Evolutionary conservation across 2,329 filamentous ascomycete genomes (phyloP).

Genomic region (Colletotrichum tofieldiae): DNA sequence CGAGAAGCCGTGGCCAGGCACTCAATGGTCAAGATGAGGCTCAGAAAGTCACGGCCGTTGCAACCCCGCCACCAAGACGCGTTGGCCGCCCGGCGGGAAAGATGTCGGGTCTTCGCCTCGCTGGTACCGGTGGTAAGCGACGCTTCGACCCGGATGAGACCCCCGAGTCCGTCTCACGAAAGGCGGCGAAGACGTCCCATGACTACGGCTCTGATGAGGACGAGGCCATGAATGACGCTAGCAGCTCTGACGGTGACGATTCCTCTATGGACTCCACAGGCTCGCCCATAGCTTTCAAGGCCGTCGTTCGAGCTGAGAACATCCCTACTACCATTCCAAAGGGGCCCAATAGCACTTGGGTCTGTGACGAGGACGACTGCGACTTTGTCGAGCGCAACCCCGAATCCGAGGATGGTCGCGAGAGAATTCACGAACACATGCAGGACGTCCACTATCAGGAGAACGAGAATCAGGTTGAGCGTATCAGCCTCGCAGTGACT

Average conservation of each 20-base stretch:
- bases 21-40: background rate
- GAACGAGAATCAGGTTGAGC: slow-evolving; percentile 68
- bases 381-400: slow-evolving; percentile 75
- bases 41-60: background rate
- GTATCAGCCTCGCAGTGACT: slow-evolving; percentile 68
- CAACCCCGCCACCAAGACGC: slow-evolving; percentile 32
- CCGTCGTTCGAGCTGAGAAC: slow-evolving; percentile 66
- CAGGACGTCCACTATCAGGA: slow-evolving; percentile 58
- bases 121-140: slow-evolving; percentile 58
- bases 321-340: slow-evolving; percentile 65
- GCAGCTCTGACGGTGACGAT: slow-evolving; percentile 47
- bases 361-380: slow-evolving; percentile 76
- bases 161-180: slow-evolving; percentile 55
- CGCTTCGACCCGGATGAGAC: slow-evolving; percentile 58
- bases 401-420: slow-evolving; percentile 68
- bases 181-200: slow-evolving; percentile 54
- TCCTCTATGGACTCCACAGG: slow-evolving; percentile 35
- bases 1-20: background rate
- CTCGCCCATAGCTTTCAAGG: slow-evolving; percentile 51
- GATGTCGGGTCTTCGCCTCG: slow-evolving; percentile 61
- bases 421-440: slow-evolving; percentile 74
- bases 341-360: slow-evolving; percentile 76
- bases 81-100: slow-evolving; percentile 59
- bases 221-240: slow-evolving; percentile 52
- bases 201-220: slow-evolving; percentile 52